A percentile compares a stretch with the other conserved stretches of the same genome.
These are phyloP conservation scores for Pseudogymnoascus sp. DNA, from an alignment of 2,329 filamentous ascomycete species.

Conservation along the genomic window DNA sequence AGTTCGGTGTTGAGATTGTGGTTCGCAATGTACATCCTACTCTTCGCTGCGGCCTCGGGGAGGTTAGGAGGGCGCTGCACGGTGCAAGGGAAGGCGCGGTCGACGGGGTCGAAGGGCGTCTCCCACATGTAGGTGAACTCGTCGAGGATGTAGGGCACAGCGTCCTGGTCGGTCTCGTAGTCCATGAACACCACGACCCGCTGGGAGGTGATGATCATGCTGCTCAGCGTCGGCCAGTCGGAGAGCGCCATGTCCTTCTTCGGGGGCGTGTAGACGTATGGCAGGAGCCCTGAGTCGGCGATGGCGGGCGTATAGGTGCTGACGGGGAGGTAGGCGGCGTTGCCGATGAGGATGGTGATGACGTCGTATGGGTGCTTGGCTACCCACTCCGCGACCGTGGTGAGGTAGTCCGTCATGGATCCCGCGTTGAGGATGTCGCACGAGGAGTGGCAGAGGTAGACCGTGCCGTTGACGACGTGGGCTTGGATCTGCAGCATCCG, in stretches of 20 bases:
- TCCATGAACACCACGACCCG: constrained; percentile 76
- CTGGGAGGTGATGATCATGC: constrained; percentile 63
- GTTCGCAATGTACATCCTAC: constrained; percentile 73
- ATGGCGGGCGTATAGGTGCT: constrained; percentile 59
- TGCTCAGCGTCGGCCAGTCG: constrained; percentile 76
- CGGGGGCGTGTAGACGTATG: constrained; percentile 66
- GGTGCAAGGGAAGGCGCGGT: constrained; percentile 64
- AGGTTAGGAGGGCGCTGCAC: constrained; percentile 68
- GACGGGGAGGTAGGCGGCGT: constrained; percentile 63
- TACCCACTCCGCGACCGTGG: constrained; percentile 64
- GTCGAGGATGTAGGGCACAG: constrained; percentile 76
- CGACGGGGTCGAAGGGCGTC: constrained; percentile 65
- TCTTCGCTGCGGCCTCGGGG: constrained; percentile 39
- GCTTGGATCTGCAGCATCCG: constrained; percentile 57
- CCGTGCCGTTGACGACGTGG: constrained; percentile 49
- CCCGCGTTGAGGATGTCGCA: constrained; percentile 78
- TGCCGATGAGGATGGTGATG: constrained; percentile 77
- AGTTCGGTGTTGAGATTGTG: constrained; percentile 84
- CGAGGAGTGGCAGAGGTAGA: constrained; percentile 77
- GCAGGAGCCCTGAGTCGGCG: constrained; percentile 59
- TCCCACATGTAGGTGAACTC: constrained; percentile 88
- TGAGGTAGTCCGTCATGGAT: constrained; percentile 65
- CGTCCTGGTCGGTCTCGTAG: constrained; percentile 67
- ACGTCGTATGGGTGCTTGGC: constrained; percentile 73
- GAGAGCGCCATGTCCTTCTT: constrained; percentile 60